Conservation (phyloP, 306 rosid species). For the Geum urbanum region DNA sequence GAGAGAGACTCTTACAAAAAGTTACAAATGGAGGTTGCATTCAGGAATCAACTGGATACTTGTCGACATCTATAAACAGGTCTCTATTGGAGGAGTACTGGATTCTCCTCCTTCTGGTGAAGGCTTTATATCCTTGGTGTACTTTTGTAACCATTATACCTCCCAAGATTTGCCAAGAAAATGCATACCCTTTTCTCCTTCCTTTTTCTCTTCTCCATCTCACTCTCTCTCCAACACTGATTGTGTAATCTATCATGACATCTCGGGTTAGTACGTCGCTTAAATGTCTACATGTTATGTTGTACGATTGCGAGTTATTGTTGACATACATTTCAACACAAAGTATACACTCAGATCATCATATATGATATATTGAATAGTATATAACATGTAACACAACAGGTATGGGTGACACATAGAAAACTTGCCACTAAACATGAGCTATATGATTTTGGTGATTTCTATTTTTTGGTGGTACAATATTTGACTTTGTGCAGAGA, state of each 20-base stretch:
- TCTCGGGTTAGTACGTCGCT: background rate
- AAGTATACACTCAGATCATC: too few species aligned
- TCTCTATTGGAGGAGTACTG: background rate
- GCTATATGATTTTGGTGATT: background rate
- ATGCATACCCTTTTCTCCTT: background rate
- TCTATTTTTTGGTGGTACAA: background rate
- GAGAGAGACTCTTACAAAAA: background rate
- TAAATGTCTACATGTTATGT: constrained; percentile 8
- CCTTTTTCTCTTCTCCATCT: background rate
- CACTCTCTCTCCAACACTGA: background rate
- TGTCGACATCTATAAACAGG: background rate
- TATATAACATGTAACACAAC: background rate
- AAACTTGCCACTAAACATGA: background rate
- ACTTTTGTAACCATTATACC: background rate
- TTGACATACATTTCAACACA: background rate
- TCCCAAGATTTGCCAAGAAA: background rate
- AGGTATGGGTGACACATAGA: background rate
- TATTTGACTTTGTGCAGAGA: background rate
- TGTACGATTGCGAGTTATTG: background rate
- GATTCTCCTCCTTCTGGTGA: constrained; percentile 1
- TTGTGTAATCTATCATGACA: background rate
- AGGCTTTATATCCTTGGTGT: constrained; percentile 13
- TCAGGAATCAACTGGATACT: background rate
- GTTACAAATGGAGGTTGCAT: background rate
- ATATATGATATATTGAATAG: background rate